Evolutionary conservation across 2,329 filamentous ascomycete genomes (phyloP).

Genomic region (Periglandula ipomoeae): DNA sequence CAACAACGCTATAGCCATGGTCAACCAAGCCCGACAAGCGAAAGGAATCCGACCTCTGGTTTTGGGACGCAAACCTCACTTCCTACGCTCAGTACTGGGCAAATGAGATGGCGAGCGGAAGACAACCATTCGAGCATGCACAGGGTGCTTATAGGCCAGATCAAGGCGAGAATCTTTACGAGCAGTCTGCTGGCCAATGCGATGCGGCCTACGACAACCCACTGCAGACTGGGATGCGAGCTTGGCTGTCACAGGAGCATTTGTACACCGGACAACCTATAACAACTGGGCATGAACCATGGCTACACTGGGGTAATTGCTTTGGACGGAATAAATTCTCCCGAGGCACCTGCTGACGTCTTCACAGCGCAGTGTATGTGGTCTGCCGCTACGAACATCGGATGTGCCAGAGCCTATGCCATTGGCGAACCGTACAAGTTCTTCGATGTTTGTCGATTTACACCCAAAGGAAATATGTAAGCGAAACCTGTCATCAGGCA

Average conservation of each 20-base stretch:
- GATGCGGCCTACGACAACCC: slow-evolving; percentile 20
- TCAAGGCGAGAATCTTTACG: slow-evolving; percentile 27
- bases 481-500: slow-evolving; percentile 6
- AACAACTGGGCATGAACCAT: slow-evolving; percentile 22
- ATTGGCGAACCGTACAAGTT: slow-evolving; percentile 23
- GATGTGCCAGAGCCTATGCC: slow-evolving; percentile 23
- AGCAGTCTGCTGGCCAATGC: slow-evolving; percentile 20
- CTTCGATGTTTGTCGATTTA: slow-evolving; percentile 26
- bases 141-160: slow-evolving; percentile 19
- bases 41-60: slow-evolving; percentile 18
- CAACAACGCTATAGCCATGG: slow-evolving; percentile 16
- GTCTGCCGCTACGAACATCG: slow-evolving; percentile 23
- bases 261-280: slow-evolving; percentile 22
- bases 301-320: slow-evolving; percentile 27
- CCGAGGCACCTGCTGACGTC: neutral
- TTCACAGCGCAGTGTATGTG: slow-evolving; percentile 27
- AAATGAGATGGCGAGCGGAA: slow-evolving; percentile 21
- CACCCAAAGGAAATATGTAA: slow-evolving; percentile 27
- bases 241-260: slow-evolving; percentile 22
- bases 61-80: slow-evolving; percentile 22
- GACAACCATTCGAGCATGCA: slow-evolving; percentile 23
- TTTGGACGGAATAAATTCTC: neutral
- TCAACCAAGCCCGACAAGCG: slow-evolving; percentile 23
- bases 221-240: slow-evolving; percentile 19
- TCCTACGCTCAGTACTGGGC: slow-evolving; percentile 26